A percentile compares a stretch with the other conserved stretches of the same genome.
phyloP scores from a whole-genome alignment of 2,329 filamentous ascomycete genomes.

The Teratosphaeria epicoccoides region DNA sequence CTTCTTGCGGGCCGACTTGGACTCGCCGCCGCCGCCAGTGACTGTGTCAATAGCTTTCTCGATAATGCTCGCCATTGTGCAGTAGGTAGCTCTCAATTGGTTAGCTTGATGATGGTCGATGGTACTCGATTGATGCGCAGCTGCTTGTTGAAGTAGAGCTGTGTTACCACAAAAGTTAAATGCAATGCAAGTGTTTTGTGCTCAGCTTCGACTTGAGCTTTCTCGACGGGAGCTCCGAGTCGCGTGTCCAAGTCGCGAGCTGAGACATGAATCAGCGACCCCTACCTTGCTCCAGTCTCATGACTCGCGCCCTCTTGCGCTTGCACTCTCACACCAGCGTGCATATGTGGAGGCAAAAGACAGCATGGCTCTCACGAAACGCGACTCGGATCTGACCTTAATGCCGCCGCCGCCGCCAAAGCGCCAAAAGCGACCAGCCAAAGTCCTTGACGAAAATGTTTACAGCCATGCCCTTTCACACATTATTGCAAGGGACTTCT shows the following conservation, averaged over 20 bases:
- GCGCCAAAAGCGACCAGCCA: conserved; percentile 80
- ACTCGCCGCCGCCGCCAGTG: conserved; percentile 43
- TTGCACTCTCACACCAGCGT: conserved; percentile 19
- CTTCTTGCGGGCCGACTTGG: conserved; percentile 45
- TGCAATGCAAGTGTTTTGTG: not conserved
- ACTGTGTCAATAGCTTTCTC: not conserved
- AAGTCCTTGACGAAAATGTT: conserved; percentile 83
- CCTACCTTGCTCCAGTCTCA: no score
- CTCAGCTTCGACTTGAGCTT: not conserved
- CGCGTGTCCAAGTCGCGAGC: not conserved
- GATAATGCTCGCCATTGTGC: not conserved
- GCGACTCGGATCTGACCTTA: conserved; percentile 53
- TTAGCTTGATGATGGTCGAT: not conserved
- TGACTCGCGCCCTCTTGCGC: not conserved
- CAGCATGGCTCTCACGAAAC: conserved; percentile 47
- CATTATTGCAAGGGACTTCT: conserved; percentile 95
- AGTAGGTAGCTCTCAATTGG: not conserved
- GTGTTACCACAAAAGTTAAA: not conserved
- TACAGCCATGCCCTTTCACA: conserved; percentile 85
- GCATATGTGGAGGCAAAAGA: conserved; percentile 19
- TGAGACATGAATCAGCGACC: no score
- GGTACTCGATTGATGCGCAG: no score
- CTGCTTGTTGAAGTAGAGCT: no score
- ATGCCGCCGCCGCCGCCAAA: conserved; percentile 87
- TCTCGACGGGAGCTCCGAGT: no score